Base-by-base conservation (phyloP, 78 protist genomes). In the Dictyostelium citrinum region DNA sequence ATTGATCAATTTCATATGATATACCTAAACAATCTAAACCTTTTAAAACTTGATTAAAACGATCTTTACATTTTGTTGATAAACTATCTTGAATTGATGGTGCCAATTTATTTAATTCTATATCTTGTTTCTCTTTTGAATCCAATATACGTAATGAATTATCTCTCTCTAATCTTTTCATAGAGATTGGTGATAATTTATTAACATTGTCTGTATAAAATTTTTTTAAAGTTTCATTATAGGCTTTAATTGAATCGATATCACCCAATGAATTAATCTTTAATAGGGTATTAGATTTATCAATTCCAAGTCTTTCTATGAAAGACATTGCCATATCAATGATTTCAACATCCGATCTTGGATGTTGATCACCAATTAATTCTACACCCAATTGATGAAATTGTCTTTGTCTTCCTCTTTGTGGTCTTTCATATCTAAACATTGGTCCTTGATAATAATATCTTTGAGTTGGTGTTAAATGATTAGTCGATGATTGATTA, bases 351-450 rank as follows among this genome's bases (percentile, higher is more conserved):
- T 95, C 97, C 0, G 95, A 43, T 39, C 22, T 55, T 9, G 83
- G 82, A 31, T 71, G 71, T 11, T 49, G 1, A 10, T 84, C 79
- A 3, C 97, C 97, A 6, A 95, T 67, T 27, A 43, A 75, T 33
- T 95, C 97, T 1, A 74, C 5, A 6, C 91, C 95, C 0, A 95
- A 24, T 31, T 95, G 97, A 20, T 61, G 81, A 35, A 96, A 91
- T 71, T 96, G 95, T 35, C 97, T 75, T 7, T 24, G 61, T 4
- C 97, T 46, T 4, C 97, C 97, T 43, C 24, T 1, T 79, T 96
- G 97, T 29, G 97, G 97, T 12, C 96, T 31, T 58, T 96, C 97
- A 29, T 84, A 90, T 20, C 97, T 45, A 51, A 96, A 96, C 97
- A 96, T 96, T 41, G 96, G 96, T 2, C 96, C 97, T 1, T 31